Percentiles rank a stretch among this genome's conserved stretches.
Conservation (phyloP, 2,329 filamentous ascomycete genomes). For the Aspergillus luchuensis region DNA sequence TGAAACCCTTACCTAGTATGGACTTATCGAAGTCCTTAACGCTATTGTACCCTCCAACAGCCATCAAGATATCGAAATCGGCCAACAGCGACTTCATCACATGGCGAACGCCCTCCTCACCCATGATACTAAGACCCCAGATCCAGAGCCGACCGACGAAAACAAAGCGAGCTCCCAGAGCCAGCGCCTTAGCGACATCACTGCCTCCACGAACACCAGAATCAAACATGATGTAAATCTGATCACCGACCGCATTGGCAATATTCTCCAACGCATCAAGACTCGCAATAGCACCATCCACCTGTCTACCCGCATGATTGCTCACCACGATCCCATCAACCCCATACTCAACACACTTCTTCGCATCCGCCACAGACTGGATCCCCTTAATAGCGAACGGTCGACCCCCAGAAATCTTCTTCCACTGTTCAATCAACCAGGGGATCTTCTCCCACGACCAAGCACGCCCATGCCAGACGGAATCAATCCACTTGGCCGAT, state of each 20-base stretch:
- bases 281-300: constrained; percentile 62
- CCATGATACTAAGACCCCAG: constrained; percentile 61
- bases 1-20: constrained; percentile 30
- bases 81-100: constrained; percentile 64
- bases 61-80: constrained; percentile 65
- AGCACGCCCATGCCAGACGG: constrained; percentile 64
- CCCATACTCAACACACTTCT: constrained; percentile 59
- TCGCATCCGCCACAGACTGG: constrained; percentile 67
- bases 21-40: constrained; percentile 55
- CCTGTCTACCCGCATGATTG: constrained; percentile 71
- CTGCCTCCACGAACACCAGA: constrained; percentile 59
- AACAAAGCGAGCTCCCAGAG: constrained; percentile 63
- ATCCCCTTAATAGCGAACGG: constrained; percentile 69
- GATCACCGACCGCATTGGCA: constrained; percentile 53
- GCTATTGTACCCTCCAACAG: constrained; percentile 57
- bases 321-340: constrained; percentile 69
- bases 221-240: constrained; percentile 61
- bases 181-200: constrained; percentile 63
- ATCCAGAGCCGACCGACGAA: constrained; percentile 64
- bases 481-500: constrained; percentile 65
- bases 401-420: constrained; percentile 56
- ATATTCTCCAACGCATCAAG: constrained; percentile 64
- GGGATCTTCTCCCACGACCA: constrained; percentile 67
- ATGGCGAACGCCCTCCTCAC: constrained; percentile 62
- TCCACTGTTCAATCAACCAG: constrained; percentile 64